Percentiles rank a stretch among this genome's conserved stretches.
These are phyloP conservation scores for Rehmannia glutinosa DNA, from an alignment of 257 asterid species.

Conservation along the genomic window DNA sequence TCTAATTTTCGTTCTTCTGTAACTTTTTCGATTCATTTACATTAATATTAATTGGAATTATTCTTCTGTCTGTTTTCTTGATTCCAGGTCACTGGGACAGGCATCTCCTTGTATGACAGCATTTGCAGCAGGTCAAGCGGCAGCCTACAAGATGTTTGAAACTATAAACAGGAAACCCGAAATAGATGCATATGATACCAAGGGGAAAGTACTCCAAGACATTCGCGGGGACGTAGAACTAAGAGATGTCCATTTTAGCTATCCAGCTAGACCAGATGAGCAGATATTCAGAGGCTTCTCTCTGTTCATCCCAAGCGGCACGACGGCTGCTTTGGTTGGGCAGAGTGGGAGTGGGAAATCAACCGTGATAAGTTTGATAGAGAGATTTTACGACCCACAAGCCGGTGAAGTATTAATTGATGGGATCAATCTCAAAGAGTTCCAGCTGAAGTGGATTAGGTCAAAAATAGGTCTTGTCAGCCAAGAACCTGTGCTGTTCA, in stretches of 20 bases:
- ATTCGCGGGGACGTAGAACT: constrained; percentile 56
- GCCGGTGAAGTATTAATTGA: constrained; percentile 59
- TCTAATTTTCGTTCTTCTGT: too few species aligned
- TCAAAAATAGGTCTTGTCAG: constrained; percentile 69
- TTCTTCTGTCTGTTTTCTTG: not conserved
- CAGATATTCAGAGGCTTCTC: constrained; percentile 62
- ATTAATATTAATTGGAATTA: too few species aligned
- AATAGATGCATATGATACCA: constrained; percentile 51
- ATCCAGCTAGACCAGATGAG: constrained; percentile 64
- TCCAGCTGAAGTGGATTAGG: constrained; percentile 72
- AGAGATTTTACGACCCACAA: constrained; percentile 75
- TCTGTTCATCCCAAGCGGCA: constrained; percentile 48
- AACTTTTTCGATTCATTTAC: too few species aligned
- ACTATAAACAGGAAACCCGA: constrained; percentile 50
- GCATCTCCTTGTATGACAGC: constrained; percentile 66
- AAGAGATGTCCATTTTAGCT: constrained; percentile 48
- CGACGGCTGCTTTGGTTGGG: constrained; percentile 66
- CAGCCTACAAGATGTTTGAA: constrained; percentile 73
- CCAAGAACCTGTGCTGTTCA: constrained; percentile 79
- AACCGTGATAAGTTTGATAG: constrained; percentile 63
- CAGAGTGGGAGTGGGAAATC: constrained; percentile 87
- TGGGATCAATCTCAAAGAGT: constrained; percentile 52
- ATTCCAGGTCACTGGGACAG: constrained; percentile 65
- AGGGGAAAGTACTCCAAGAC: constrained; percentile 43
- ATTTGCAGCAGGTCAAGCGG: constrained; percentile 69